These are phyloP conservation scores for Verticillium klebahnii DNA, from an alignment of 2,329 filamentous ascomycete genomes.

Conservation along the genomic window DNA sequence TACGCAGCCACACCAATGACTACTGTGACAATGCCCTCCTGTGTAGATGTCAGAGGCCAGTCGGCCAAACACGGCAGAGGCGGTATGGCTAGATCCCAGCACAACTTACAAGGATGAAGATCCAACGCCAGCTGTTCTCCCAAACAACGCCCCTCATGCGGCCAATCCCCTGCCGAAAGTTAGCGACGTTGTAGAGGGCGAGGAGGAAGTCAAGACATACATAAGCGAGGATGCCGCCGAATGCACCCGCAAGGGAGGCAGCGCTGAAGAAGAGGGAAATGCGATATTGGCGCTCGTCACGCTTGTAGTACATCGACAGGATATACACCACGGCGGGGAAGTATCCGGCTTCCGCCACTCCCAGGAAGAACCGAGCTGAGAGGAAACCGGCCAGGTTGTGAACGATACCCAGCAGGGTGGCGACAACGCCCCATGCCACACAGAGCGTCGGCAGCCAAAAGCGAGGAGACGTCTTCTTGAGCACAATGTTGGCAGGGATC, in stretches of 20 bases:
- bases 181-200: fast-evolving
- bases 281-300: constrained; percentile 48
- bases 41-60: constrained; percentile 27
- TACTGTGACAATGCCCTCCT: constrained; percentile 53
- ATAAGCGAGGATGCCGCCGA: constrained; percentile 52
- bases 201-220: constrained; percentile 22
- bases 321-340: constrained; percentile 48
- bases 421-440: constrained; percentile 49
- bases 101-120: constrained; percentile 51
- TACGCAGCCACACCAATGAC: constrained; percentile 44
- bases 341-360: constrained; percentile 47
- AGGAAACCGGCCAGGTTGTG: constrained; percentile 47
- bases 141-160: constrained; percentile 49
- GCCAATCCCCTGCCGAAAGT: constrained; percentile 40
- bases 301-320: constrained; percentile 46
- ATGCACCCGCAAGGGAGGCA: constrained; percentile 50
- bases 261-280: constrained; percentile 53
- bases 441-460: constrained; percentile 56
- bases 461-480: constrained; percentile 54
- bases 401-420: constrained; percentile 46
- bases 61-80: too few relatives aligned
- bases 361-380: constrained; percentile 49
- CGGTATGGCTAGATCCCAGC: not conserved
- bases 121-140: constrained; percentile 52
- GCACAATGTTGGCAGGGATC: constrained; percentile 58